Conservation (phyloP, 106 monocot genomes). For the Iris macrosiphon region DNA sequence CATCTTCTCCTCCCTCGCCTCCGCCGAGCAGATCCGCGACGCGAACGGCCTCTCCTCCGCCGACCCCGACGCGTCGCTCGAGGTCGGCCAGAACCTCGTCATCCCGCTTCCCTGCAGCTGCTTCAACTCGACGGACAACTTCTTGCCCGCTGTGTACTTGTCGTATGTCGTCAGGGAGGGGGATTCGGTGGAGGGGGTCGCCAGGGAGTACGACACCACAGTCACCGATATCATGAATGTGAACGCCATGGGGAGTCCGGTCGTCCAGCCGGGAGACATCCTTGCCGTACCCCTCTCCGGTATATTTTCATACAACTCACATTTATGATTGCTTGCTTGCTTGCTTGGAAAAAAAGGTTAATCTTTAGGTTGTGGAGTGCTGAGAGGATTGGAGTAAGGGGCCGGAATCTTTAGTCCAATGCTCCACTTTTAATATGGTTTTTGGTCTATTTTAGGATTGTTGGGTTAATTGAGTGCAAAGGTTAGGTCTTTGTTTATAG, state of each 20-base stretch:
- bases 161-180: constrained; percentile 32
- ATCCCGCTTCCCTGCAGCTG: constrained; percentile 67
- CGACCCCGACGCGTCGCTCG: constrained; percentile 17
- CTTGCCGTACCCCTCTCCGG: too few relatives aligned
- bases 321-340: too few relatives aligned
- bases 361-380: too few relatives aligned
- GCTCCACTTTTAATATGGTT: too few relatives aligned
- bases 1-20: constrained; percentile 49
- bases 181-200: constrained; percentile 40
- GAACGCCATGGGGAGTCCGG: constrained; percentile 56
- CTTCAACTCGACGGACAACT: constrained; percentile 47
- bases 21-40: constrained; percentile 64
- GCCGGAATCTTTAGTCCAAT: too few relatives aligned
- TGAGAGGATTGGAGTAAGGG: too few relatives aligned
- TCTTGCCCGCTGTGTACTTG: constrained; percentile 44
- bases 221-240: constrained; percentile 54
- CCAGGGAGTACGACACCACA: constrained; percentile 29
- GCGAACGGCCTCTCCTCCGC: constrained; percentile 25
- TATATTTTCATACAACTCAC: too few relatives aligned
- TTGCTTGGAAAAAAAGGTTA: too few relatives aligned
- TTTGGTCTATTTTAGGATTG: too few relatives aligned
- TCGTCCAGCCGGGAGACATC: constrained; percentile 44
- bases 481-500: too few relatives aligned
- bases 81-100: constrained; percentile 33
- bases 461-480: too few relatives aligned